Evolutionary conservation across 148 eudicot genomes (phyloP), one percentile per base, ranked within the genome.

Genomic region (Arbutus unedo): DNA sequence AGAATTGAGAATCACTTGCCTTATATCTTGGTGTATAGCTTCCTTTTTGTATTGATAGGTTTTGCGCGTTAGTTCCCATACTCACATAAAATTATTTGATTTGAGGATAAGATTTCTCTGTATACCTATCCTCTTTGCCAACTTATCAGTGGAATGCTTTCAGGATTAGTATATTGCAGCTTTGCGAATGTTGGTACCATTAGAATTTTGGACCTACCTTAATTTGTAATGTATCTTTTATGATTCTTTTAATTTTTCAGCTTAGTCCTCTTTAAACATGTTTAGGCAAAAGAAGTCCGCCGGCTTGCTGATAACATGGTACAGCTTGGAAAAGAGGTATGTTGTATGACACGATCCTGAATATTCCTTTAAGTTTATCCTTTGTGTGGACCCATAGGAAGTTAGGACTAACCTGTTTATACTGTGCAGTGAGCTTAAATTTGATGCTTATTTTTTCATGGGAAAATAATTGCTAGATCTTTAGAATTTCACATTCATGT

Each of bases 291-390:
- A 90, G 97, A 94, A 87, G 88, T 96, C 78, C 96, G 98, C 2
- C 86, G 98, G 86, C 91, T 96, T 85, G 98, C 98, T 87, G 98
- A 96, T 85, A 96, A 91, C 81, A 96, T 96, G 98, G 93, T 96
- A 72, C 92, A 93, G 82, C 90, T 94, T 38, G 98, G 98, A 41
- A 94, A 94, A 89, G 97, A 96, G 93, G 98, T 95, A 80, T 82
- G 93, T 66, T 84, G 92, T 66, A 25, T 23, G 47, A 38, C 64
- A 19, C 44, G 54, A 4, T 51, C 11, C n/a, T 31, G 2, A 62
- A 57, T 76, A 3, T 48, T 54, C 8, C 50, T 41, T 49, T 64
- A 3, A 50, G 57, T 79, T 55, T 45, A 59, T 44, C 31, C 6
- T 43, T 2, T 48, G 0, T 73, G 2, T 18, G 2, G 9, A 31